phyloP scores from a whole-genome alignment of 2,329 filamentous ascomycete genomes.

The Claviceps spartinae region DNA sequence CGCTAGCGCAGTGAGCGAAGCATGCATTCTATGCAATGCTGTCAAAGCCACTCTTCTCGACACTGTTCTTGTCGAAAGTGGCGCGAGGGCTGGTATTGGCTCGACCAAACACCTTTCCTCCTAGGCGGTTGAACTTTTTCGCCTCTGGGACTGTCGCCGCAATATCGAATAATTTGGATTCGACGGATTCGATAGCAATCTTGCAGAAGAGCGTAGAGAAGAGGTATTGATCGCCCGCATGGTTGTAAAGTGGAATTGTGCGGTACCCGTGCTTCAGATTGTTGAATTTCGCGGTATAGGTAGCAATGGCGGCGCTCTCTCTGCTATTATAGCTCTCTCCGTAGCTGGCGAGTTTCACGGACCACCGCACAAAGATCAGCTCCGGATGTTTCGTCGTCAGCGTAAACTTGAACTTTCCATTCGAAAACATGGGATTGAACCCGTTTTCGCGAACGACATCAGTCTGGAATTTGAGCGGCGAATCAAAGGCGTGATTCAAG shows the following conservation, averaged over 20 bases:
- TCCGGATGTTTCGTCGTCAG: slow-evolving; percentile 91
- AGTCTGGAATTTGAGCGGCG: slow-evolving; percentile 67
- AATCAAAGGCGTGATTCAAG: slow-evolving; percentile 27
- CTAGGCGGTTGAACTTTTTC: slow-evolving; percentile 42
- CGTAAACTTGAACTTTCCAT: slow-evolving; percentile 64
- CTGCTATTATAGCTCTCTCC: slow-evolving; percentile 49
- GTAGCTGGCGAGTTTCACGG: slow-evolving; percentile 74
- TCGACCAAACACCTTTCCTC: slow-evolving; percentile 45
- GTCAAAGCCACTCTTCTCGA: slow-evolving; percentile 32
- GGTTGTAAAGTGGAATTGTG: slow-evolving; percentile 78
- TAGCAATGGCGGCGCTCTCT: slow-evolving; percentile 57
- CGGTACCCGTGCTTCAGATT: slow-evolving; percentile 87
- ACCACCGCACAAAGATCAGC: slow-evolving; percentile 86
- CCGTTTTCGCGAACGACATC: slow-evolving; percentile 75
- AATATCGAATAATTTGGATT: slow-evolving; percentile 42
- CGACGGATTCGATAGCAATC: slow-evolving; percentile 52
- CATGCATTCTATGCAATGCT: slow-evolving; percentile 14
- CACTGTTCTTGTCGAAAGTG: slow-evolving; percentile 38
- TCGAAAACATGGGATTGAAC: slow-evolving; percentile 73
- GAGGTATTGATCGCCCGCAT: slow-evolving; percentile 80
- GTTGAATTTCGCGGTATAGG: slow-evolving; percentile 82
- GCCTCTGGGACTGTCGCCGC: slow-evolving; percentile 26
- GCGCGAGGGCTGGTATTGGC: slow-evolving; percentile 36
- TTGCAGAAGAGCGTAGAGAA: slow-evolving; percentile 92
- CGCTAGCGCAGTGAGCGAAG: neutral